Conservation (phyloP, 495 filamentous ascomycete species). For the Xylaria venustula region DNA sequence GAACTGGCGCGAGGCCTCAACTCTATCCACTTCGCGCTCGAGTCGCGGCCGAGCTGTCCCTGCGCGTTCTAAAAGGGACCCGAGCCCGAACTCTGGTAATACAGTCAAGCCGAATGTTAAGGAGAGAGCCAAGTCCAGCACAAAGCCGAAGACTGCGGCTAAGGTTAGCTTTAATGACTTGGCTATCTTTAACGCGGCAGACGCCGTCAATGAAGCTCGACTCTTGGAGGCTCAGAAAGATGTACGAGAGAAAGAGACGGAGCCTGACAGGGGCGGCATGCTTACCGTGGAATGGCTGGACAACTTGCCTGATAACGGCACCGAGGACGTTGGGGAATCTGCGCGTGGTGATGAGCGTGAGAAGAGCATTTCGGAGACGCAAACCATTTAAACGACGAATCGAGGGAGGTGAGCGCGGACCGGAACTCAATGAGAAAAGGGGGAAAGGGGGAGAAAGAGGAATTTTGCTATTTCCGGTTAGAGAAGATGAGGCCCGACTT, state of each 20-base stretch:
- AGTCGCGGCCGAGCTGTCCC: neutral
- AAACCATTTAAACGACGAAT: neutral
- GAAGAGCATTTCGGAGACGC: neutral
- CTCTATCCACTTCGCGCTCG: neutral
- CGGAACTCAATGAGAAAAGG: no score
- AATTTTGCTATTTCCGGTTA: neutral
- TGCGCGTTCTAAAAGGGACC: neutral
- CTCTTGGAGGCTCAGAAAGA: slow-evolving; percentile 2
- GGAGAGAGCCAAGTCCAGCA: neutral
- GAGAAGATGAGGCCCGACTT: neutral
- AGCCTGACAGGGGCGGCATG: neutral
- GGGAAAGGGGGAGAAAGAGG: neutral
- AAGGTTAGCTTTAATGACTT: no score
- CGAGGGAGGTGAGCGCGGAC: neutral
- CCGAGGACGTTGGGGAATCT: neutral
- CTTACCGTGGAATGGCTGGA: slow-evolving; percentile 8
- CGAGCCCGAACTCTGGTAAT: no score
- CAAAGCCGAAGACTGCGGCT: neutral
- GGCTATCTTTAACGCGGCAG: neutral
- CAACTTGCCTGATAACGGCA: neutral
- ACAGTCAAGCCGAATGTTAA: neutral
- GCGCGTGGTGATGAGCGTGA: neutral
- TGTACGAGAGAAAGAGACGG: neutral
- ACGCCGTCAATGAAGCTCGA: neutral
- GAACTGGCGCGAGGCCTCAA: neutral